Percentiles rank a stretch among this genome's conserved stretches.
Conservation (phyloP, 2,329 filamentous ascomycete species). For the Nemania sp. region DNA sequence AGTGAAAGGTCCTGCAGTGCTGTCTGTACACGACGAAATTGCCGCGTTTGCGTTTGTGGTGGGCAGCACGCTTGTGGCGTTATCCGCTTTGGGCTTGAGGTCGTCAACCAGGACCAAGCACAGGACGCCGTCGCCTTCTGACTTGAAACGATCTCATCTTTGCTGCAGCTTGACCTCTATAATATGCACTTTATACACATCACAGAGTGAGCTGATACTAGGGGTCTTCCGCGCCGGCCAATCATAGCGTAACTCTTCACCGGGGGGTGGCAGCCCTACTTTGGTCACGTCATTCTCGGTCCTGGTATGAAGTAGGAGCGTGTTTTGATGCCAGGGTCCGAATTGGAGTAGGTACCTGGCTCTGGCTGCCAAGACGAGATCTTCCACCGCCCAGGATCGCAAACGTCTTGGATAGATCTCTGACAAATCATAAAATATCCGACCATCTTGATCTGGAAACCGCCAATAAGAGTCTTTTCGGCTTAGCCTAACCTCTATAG, state of each 20-base stretch:
- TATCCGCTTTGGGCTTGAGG: slow-evolving; percentile 24
- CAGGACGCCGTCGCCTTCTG: slow-evolving; percentile 16
- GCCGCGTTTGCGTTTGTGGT: not conserved
- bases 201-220: slow-evolving; percentile 30
- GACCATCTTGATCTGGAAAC: slow-evolving; percentile 21
- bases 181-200: slow-evolving; percentile 29
- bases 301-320: slow-evolving; percentile 36
- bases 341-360: slow-evolving; percentile 25
- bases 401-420: slow-evolving; percentile 38
- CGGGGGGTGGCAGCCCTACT: slow-evolving; percentile 36
- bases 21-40: not conserved
- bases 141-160: slow-evolving; percentile 34
- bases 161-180: slow-evolving; percentile 30
- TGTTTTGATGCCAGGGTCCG: slow-evolving; percentile 36
- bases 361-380: slow-evolving; percentile 34
- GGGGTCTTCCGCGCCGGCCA: slow-evolving; percentile 30
- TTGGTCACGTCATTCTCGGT: slow-evolving; percentile 34
- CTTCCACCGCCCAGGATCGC: slow-evolving; percentile 40
- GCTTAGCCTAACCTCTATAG: slow-evolving; percentile 10
- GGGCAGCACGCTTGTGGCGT: not conserved
- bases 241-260: slow-evolving; percentile 25
- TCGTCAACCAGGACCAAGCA: slow-evolving; percentile 11
- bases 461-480: slow-evolving; percentile 23
- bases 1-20: not conserved
- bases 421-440: slow-evolving; percentile 45